phyloP scores from a whole-genome alignment of 2,329 filamentous ascomycete genomes.

The Fusarium cyanostomum region DNA sequence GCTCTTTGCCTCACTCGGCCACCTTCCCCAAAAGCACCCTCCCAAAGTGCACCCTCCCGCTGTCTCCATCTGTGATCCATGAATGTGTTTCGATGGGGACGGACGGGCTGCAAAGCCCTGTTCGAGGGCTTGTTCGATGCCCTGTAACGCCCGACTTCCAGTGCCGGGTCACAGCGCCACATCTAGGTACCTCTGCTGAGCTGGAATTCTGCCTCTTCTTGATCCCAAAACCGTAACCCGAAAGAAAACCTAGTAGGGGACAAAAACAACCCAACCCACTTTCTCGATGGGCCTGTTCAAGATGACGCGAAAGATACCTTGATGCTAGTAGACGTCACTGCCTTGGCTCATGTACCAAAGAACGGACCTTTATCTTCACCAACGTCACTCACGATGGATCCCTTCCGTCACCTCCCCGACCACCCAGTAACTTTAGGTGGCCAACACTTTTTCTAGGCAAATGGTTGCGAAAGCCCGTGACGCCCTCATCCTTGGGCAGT shows the following conservation, averaged over 20 bases:
- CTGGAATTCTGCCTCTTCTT: constrained; percentile 31
- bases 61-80: neutral
- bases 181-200: constrained; percentile 19
- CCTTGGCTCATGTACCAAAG: constrained; percentile 18
- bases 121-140: constrained; percentile 23
- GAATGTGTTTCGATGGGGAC: constrained; percentile 8
- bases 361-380: constrained; percentile 21
- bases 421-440: constrained; percentile 32
- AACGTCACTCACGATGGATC: constrained; percentile 35
- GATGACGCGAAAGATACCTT: constrained; percentile 28
- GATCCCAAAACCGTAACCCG: constrained; percentile 31
- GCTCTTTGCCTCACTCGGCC: constrained; percentile 27
- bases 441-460: constrained; percentile 32
- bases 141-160: constrained; percentile 8
- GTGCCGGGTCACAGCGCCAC: constrained; percentile 26
- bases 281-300: constrained; percentile 23
- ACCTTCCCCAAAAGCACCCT: constrained; percentile 15
- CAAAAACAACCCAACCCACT: constrained; percentile 25
- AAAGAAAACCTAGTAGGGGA: constrained; percentile 5
- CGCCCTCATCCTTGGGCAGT: constrained; percentile 30
- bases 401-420: constrained; percentile 15
- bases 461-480: constrained; percentile 30
- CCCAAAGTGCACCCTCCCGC: neutral
- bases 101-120: constrained; percentile 9
- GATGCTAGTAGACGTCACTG: constrained; percentile 13